Evolutionary conservation across 306 rosid genomes (phyloP), one percentile per base, ranked within the genome.

Genomic region (Lathyrus oleraceus): DNA sequence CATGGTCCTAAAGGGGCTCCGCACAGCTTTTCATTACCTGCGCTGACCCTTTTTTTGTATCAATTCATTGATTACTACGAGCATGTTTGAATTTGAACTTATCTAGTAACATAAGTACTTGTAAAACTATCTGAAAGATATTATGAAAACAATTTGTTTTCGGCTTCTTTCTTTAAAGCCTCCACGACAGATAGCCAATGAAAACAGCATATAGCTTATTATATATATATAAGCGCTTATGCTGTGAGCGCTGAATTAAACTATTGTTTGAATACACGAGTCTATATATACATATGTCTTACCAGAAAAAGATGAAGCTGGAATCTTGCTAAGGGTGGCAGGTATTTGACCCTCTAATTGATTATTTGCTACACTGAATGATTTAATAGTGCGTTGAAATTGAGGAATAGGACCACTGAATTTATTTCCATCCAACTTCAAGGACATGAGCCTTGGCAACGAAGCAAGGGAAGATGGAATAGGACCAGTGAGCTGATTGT

Each of bases 261-360:
- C 35, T 8, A 49, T 7, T 49, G 23, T 49, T 45, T 45, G 19
- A 45, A 45, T 45, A 14, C 52, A 45, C 6, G 51, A 44, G 19
- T 44, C 10, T 19, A 10, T 17, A 13, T 32, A 8, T 10, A 23
- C 27, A n/a, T 15, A 40, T 2, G 52, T 42, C 54, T 52, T 73
- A 88, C 98, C 99, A 1, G 85, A 25, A 49, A 94, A 94, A 43
- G 86, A 82, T 75, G 64, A 59, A 52, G 80, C 25, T 0, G 81
- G 79, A 61, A 83, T 15, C 2, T 35, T 43, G 25, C 56, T 56
- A 17, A 94, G 82, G 69, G 6, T 0, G 0, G 28, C 1, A 0
- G 99, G 99, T 70, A 94, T 83, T 58, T 42, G 57, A n/a, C 97
- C 99, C n/a, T 58, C 80, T 71, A 94, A 82, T 32, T 63, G 42